Conservation (phyloP, 306 rosid genomes). For the Cucurbita moschata region DNA sequence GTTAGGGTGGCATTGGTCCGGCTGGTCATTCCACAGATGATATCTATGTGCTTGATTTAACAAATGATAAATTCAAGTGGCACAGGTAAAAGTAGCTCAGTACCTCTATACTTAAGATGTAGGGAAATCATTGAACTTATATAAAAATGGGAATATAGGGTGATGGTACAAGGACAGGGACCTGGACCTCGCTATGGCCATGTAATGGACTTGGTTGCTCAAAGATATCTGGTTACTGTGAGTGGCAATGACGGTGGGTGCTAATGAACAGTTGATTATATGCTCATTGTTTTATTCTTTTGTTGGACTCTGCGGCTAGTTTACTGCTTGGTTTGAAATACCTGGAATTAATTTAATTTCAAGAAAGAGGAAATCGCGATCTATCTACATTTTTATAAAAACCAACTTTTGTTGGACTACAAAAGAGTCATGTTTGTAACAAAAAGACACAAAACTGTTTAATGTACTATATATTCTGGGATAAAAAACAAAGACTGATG, state of each 20-base stretch:
- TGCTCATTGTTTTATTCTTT: neutral
- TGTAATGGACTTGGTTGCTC: constrained; percentile 99
- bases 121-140: constrained; percentile 3
- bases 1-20: constrained; percentile 99
- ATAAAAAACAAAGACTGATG: neutral
- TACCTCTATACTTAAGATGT: constrained; percentile 11
- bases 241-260: constrained; percentile 92
- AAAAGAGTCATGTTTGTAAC: neutral
- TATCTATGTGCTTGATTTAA: constrained; percentile 74
- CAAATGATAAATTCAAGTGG: constrained; percentile 93
- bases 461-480: neutral
- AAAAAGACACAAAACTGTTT: neutral
- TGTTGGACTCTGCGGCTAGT: neutral
- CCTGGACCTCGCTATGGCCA: constrained; percentile 99
- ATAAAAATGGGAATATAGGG: constrained; percentile 35
- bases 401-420: neutral
- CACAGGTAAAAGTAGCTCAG: constrained; percentile 57
- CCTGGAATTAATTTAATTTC: neutral
- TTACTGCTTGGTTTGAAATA: neutral
- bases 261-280: constrained; percentile 4
- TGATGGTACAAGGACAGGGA: constrained; percentile 97
- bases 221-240: constrained; percentile 88
- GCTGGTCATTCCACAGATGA: constrained; percentile 98
- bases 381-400: neutral
- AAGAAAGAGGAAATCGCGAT: neutral